These are phyloP conservation scores for Taiwanofungus camphoratus DNA, from an alignment of 1,284 basidiomycete species.

Conservation along the genomic window DNA sequence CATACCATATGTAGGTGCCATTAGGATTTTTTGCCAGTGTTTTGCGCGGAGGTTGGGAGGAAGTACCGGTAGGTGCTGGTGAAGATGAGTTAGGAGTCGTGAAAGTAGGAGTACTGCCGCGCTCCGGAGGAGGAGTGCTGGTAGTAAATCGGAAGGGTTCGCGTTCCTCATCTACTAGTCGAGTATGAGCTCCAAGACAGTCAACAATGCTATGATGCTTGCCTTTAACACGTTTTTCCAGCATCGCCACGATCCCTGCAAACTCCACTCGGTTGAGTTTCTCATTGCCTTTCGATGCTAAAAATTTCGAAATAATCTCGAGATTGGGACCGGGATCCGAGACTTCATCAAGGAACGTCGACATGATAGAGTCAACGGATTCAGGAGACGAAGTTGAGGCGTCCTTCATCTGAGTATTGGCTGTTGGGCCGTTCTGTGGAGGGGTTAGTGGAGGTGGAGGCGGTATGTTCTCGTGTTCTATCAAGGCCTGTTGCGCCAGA, in stretches of 20 bases:
- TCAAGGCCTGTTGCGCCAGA: no score
- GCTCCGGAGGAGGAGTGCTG: conserved; percentile 37
- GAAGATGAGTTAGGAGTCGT: conserved; percentile 20
- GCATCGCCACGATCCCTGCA: conserved; percentile 48
- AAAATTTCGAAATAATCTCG: conserved; percentile 20
- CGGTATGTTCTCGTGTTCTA: no score
- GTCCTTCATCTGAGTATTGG: no score
- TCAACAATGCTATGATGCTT: conserved; percentile 1
- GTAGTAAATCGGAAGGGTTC: conserved; percentile 59
- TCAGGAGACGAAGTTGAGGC: no score
- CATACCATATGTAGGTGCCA: conserved; percentile 61
- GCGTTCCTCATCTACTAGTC: conserved; percentile 19
- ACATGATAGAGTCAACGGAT: no score
- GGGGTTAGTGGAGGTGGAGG: no score
- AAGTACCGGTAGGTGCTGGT: conserved; percentile 8
- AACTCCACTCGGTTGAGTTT: conserved; percentile 39
- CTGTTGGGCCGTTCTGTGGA: no score
- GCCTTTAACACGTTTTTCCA: conserved; percentile 40
- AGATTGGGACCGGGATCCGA: conserved; percentile 10
- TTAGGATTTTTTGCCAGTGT: conserved; percentile 65
- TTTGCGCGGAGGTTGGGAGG: conserved; percentile 34
- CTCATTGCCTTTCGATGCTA: conserved; percentile 18
- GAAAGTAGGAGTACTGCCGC: conserved; percentile 31
- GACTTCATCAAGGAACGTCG: conserved; percentile 2
- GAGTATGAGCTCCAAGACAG: neutral